phyloP scores from a whole-genome alignment of 495 filamentous ascomycete species.

The Aspergillus conjunctus region DNA sequence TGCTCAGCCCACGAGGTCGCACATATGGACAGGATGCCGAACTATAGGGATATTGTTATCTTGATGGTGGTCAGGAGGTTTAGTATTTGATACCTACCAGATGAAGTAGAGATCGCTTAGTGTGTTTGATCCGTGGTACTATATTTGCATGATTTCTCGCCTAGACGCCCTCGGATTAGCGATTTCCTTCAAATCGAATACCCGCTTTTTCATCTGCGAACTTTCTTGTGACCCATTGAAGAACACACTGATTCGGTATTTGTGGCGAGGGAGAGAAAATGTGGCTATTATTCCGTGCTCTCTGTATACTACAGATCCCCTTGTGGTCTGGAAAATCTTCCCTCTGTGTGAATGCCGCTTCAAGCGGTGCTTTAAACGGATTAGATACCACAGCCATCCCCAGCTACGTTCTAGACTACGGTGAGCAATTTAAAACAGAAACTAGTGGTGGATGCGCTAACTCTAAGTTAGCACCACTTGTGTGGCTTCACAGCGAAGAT shows the following conservation, averaged over 20 bases:
- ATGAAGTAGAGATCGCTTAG: neutral
- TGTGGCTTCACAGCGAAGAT: conserved; percentile 61
- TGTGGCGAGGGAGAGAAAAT: neutral
- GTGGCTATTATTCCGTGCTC: neutral
- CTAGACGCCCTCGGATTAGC: neutral
- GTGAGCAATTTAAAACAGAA: conserved; percentile 10
- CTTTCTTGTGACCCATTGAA: neutral
- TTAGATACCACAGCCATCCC: conserved; percentile 20
- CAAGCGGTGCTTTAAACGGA: neutral
- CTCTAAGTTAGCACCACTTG: conserved; percentile 43
- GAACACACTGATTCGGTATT: neutral
- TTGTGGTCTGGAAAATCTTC: neutral
- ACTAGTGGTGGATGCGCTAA: neutral
- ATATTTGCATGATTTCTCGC: neutral
- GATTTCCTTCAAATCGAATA: too few relatives aligned
- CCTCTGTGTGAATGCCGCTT: neutral
- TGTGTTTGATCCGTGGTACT: neutral
- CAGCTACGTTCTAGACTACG: conserved; percentile 31
- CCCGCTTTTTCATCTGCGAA: too few relatives aligned
- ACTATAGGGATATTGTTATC: neutral
- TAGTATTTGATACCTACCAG: neutral
- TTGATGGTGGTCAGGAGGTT: neutral
- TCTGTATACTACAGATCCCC: conserved; percentile 1
- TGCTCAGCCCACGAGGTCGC: neutral
- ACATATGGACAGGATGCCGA: conserved; percentile 2